These are phyloP conservation scores for Podospora pseudocomata DNA, from an alignment of 495 filamentous ascomycete species.

Conservation along the genomic window DNA sequence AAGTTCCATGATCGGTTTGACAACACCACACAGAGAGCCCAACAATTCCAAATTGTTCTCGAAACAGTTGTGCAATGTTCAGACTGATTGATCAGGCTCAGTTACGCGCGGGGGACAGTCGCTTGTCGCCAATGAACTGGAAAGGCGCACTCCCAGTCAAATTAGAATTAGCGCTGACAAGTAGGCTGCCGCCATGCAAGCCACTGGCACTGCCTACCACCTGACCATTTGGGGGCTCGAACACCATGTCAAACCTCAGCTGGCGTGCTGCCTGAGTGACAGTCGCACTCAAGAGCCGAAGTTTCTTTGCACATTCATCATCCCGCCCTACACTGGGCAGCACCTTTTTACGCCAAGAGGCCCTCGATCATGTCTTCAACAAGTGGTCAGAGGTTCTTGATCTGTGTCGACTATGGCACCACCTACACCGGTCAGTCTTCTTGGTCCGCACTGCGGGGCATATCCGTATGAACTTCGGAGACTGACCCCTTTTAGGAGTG, in stretches of 20 bases:
- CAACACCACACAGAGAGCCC: background rate
- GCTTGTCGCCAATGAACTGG: background rate
- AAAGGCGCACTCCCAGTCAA: too few relatives aligned
- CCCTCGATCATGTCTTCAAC: background rate
- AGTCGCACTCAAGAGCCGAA: too few relatives aligned
- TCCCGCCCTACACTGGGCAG: background rate
- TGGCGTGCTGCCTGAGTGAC: too few relatives aligned
- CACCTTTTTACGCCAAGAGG: background rate
- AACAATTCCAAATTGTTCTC: background rate
- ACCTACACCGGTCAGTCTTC: background rate
- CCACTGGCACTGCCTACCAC: background rate
- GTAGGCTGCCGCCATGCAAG: background rate
- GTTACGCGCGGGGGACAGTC: background rate
- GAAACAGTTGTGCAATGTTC: background rate
- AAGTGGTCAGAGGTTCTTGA: background rate
- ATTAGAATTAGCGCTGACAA: background rate
- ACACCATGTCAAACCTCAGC: background rate
- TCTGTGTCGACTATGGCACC: background rate
- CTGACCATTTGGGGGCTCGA: background rate
- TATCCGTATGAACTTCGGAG: background rate
- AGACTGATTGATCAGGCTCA: background rate
- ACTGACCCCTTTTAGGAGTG: background rate
- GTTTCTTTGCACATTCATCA: background rate
- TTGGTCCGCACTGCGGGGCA: too few relatives aligned
- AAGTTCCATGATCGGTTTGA: background rate